phyloP scores from a whole-genome alignment of 2,329 filamentous ascomycete genomes.

The Aspergillus oerlinghausenensis region DNA sequence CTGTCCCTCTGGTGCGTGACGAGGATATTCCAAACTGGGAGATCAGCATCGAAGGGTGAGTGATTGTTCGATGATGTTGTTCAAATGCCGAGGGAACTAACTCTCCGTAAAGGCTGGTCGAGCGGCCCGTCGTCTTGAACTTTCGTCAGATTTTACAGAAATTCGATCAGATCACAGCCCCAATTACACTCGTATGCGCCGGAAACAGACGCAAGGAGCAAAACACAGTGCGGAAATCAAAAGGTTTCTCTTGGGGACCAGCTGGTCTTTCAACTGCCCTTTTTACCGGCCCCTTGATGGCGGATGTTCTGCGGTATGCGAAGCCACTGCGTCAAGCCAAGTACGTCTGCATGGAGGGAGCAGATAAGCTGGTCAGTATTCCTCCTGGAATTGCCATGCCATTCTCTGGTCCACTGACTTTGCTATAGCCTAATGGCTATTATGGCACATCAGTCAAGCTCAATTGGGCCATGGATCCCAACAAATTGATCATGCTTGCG shows the following conservation, averaged over 20 bases:
- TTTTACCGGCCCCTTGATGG: conserved; percentile 77
- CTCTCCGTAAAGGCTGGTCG: conserved; percentile 56
- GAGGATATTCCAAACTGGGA: conserved; percentile 72
- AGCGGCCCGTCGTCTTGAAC: conserved; percentile 67
- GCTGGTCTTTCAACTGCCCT: conserved; percentile 82
- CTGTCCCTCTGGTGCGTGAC: conserved; percentile 71
- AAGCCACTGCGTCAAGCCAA: conserved; percentile 64
- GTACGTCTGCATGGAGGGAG: conserved; percentile 88
- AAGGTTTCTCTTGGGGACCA: conserved; percentile 91
- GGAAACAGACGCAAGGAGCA: conserved; percentile 92
- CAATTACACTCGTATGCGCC: conserved; percentile 84
- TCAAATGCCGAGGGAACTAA: not conserved
- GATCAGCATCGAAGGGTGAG: conserved; percentile 69
- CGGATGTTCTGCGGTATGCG: conserved; percentile 65
- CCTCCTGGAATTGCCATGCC: not conserved
- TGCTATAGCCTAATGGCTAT: conserved; percentile 67
- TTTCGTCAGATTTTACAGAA: conserved; percentile 67
- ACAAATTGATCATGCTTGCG: conserved; percentile 78
- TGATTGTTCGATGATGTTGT: not conserved
- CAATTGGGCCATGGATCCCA: conserved; percentile 80
- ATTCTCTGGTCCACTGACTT: conserved; percentile 8
- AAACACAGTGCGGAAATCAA: conserved; percentile 83
- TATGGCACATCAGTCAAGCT: conserved; percentile 87
- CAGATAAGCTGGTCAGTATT: conserved; percentile 62
- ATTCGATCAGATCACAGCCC: conserved; percentile 78